Evolutionary conservation across 768 basidiomycete genomes (phyloP).

Genomic region (Suillus decipiens): DNA sequence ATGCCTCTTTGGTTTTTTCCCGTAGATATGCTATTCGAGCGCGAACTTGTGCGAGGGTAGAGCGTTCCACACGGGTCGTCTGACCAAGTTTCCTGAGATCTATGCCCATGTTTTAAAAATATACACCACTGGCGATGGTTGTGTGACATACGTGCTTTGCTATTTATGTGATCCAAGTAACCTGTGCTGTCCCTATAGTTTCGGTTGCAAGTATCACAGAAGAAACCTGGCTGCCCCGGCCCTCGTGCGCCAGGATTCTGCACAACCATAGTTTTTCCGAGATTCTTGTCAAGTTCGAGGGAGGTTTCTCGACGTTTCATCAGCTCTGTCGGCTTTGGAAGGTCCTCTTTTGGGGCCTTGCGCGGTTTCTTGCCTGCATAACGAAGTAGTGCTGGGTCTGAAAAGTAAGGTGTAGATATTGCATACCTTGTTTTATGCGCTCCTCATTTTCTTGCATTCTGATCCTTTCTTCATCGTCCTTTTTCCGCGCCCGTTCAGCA

Average conservation of each 20-base stretch:
- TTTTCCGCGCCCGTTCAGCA: constrained; percentile 79
- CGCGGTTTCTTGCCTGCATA: constrained; percentile 78
- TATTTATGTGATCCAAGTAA: constrained; percentile 95
- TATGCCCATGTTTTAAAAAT: constrained; percentile 35
- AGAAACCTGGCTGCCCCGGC: constrained; percentile 91
- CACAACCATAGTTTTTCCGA: constrained; percentile 94
- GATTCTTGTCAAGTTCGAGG: constrained; percentile 92
- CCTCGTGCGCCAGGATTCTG: constrained; percentile 80
- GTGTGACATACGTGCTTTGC: constrained; percentile 76
- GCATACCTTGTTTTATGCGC: constrained; percentile 76
- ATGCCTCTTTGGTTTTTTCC: constrained; percentile 82
- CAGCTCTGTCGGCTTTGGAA: constrained; percentile 92
- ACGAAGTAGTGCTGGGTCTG: neutral
- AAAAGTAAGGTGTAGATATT: neutral
- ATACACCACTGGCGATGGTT: constrained; percentile 7
- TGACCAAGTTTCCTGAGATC: constrained; percentile 95
- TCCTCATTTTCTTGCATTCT: constrained; percentile 87
- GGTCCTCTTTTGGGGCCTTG: constrained; percentile 62
- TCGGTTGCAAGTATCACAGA: constrained; percentile 87
- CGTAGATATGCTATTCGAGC: constrained; percentile 85
- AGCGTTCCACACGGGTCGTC: constrained; percentile 87
- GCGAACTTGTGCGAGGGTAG: constrained; percentile 91
- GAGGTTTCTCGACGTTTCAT: constrained; percentile 86
- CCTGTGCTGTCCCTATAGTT: constrained; percentile 93
- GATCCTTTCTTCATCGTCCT: constrained; percentile 77